Evolutionary conservation across 2,329 filamentous ascomycete genomes (phyloP).

Genomic region (Colletotrichum trifolii): DNA sequence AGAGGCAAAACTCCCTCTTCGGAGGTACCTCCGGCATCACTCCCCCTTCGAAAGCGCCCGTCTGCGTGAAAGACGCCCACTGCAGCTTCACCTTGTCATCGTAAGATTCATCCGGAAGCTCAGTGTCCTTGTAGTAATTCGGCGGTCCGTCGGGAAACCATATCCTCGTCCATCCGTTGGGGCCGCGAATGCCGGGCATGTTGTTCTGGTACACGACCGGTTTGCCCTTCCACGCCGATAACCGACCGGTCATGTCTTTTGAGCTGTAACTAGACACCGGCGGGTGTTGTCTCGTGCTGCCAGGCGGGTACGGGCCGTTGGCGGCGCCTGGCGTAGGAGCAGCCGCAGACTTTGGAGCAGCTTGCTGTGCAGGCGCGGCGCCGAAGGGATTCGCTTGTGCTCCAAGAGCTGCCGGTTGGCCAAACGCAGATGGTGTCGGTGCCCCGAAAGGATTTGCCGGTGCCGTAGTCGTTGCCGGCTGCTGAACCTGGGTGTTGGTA

Average conservation of each 20-base stretch:
- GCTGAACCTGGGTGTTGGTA: conserved; percentile 45
- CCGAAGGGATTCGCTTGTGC: conserved; percentile 41
- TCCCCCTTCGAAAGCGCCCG: conserved; percentile 76
- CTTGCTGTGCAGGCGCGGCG: conserved; percentile 33
- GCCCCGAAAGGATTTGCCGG: conserved; percentile 46
- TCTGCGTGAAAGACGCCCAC: conserved; percentile 73
- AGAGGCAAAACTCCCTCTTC: conserved; percentile 78
- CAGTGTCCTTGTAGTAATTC: conserved; percentile 70
- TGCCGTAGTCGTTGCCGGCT: conserved; percentile 35
- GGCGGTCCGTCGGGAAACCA: conserved; percentile 81
- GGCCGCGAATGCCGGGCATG: conserved; percentile 60
- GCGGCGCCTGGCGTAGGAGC: conserved; percentile 31
- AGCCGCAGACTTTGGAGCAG: conserved; percentile 31
- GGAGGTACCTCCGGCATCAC: conserved; percentile 83
- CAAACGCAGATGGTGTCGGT: conserved; percentile 44
- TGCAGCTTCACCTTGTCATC: conserved; percentile 68
- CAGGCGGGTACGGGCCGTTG: conserved; percentile 56
- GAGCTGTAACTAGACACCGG: conserved; percentile 56
- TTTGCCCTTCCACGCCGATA: conserved; percentile 72
- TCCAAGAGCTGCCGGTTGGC: conserved; percentile 37
- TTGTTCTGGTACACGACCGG: conserved; percentile 67
- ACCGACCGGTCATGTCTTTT: conserved; percentile 53
- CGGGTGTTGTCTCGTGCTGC: conserved; percentile 57
- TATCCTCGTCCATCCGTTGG: conserved; percentile 71
- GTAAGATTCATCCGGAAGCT: conserved; percentile 67